These are phyloP conservation scores for Crepidotus variabilis DNA, from an alignment of 768 basidiomycete species.

Conservation along the genomic window DNA sequence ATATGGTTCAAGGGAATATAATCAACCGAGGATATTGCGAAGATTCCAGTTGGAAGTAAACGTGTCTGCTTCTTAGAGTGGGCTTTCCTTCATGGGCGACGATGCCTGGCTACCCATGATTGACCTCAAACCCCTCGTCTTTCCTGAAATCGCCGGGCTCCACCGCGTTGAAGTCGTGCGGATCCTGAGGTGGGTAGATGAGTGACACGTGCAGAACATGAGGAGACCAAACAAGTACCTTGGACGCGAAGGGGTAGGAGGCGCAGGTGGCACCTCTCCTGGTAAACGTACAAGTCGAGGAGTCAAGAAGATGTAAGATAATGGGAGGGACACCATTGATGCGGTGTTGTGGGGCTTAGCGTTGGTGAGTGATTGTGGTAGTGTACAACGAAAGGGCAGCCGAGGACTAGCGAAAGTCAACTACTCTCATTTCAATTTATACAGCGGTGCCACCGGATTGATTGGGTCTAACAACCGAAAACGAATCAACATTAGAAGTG, in stretches of 20 bases:
- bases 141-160: slow-evolving; percentile 20
- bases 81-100: background rate
- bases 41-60: background rate
- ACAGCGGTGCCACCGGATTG: background rate
- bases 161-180: slow-evolving; percentile 10
- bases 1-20: too few relatives aligned
- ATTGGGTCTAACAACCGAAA: background rate
- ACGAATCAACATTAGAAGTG: background rate
- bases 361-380: background rate
- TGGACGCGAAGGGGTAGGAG: slow-evolving; percentile 16
- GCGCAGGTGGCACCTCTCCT: slow-evolving; percentile 26
- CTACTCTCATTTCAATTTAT: background rate
- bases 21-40: too few relatives aligned
- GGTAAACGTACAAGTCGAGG: slow-evolving; percentile 51
- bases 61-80: background rate
- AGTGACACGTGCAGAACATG: background rate
- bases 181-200: slow-evolving; percentile 1
- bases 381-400: background rate
- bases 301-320: slow-evolving; percentile 53
- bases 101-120: slow-evolving; percentile 9
- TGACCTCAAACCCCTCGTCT: slow-evolving; percentile 23
- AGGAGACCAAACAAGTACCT: background rate
- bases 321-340: slow-evolving; percentile 28
- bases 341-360: background rate
- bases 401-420: too few relatives aligned